phyloP scores from a whole-genome alignment of 768 basidiomycete species.

The Krasilnikovozyma curviuscula region DNA sequence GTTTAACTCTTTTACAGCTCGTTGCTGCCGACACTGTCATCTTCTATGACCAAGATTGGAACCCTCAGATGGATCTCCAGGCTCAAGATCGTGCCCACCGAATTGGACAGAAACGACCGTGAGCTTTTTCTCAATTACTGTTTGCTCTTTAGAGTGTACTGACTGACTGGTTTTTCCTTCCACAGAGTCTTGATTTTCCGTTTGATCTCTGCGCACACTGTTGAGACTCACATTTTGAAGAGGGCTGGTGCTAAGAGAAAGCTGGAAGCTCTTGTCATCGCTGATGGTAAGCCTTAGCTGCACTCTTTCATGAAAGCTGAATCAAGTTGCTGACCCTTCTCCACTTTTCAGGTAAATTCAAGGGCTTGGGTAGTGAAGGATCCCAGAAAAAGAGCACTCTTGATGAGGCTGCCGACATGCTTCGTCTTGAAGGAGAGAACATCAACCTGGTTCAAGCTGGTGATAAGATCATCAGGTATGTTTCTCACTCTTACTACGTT shows the following conservation, averaged over 20 bases:
- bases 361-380: conserved; percentile 31
- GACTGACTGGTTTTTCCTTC: not conserved
- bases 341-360: conserved; percentile 14
- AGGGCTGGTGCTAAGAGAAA: conserved; percentile 45
- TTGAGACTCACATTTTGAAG: conserved; percentile 82
- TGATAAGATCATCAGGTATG: conserved; percentile 41
- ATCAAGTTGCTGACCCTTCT: not conserved
- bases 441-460: conserved; percentile 67
- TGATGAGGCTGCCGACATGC: conserved; percentile 60
- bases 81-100: conserved; percentile 90
- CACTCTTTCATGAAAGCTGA: conserved; percentile 2
- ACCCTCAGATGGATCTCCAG: conserved; percentile 91
- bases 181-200: not conserved
- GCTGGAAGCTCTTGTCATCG: conserved; percentile 86
- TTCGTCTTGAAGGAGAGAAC: conserved; percentile 69
- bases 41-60: conserved; percentile 45
- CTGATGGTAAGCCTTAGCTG: conserved; percentile 63
- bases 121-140: conserved; percentile 55
- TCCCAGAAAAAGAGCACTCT: conserved; percentile 30
- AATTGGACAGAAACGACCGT: conserved; percentile 88
- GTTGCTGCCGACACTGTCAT: conserved; percentile 77
- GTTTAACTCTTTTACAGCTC: conserved; percentile 22
- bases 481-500: not conserved
- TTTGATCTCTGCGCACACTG: conserved; percentile 35
- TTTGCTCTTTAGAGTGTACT: not conserved